Conservation (phyloP, 352 stramenopile species). For the Phytophthora chlamydospora region DNA sequence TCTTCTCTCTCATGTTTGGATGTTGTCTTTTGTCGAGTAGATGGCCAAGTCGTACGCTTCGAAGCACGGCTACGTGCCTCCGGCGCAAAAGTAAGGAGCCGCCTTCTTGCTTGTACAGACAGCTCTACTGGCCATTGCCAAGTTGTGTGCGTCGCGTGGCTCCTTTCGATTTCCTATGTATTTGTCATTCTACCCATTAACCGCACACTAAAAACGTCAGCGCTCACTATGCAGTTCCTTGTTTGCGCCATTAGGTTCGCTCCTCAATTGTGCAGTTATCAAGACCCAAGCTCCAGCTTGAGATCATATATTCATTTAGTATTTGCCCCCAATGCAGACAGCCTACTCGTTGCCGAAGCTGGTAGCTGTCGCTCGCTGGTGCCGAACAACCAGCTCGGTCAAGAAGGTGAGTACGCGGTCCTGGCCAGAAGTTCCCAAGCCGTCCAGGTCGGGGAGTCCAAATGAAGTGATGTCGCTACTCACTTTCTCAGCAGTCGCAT, state of each 20-base stretch:
- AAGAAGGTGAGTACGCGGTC: slow-evolving; percentile 33
- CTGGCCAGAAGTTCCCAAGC: slow-evolving; percentile 22
- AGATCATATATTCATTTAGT: slow-evolving; percentile 22
- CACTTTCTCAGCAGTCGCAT: slow-evolving; percentile 16
- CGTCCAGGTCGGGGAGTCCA: slow-evolving; percentile 30
- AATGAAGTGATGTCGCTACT: slow-evolving; percentile 28
- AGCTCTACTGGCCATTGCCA: slow-evolving; percentile 4
- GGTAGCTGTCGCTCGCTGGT: slow-evolving; percentile 34
- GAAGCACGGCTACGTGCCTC: slow-evolving; percentile 56
- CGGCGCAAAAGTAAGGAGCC: slow-evolving; percentile 35
- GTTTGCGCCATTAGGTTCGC: not conserved
- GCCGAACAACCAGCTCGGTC: slow-evolving; percentile 30
- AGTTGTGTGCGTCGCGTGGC: slow-evolving; percentile 19
- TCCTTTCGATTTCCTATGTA: slow-evolving; percentile 29
- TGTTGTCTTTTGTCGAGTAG: slow-evolving; percentile 25
- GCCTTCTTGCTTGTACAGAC: not conserved
- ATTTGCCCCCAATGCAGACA: slow-evolving; percentile 5
- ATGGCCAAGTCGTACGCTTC: slow-evolving; percentile 53
- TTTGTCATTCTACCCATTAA: slow-evolving; percentile 33
- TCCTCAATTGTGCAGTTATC: not conserved
- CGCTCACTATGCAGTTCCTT: slow-evolving; percentile 3
- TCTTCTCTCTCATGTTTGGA: not conserved
- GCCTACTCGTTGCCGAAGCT: slow-evolving; percentile 25
- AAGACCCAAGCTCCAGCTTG: slow-evolving; percentile 3
- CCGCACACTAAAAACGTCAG: slow-evolving; percentile 18